These are phyloP conservation scores for Euclidium syriacum DNA, from an alignment of 345 rosid species.

Conservation along the genomic window DNA sequence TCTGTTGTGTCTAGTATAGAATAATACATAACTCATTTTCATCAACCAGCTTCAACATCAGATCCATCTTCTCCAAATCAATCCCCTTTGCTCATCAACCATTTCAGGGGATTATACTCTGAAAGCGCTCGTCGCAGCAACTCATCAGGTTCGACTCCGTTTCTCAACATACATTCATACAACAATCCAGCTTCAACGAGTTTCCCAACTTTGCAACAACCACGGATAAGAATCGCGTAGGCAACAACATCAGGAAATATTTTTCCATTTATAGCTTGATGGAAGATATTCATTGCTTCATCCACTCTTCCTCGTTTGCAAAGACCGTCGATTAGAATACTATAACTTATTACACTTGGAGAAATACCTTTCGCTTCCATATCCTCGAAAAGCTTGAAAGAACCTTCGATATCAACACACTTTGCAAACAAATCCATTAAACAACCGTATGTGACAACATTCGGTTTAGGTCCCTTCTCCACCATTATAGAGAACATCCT, in stretches of 20 bases:
- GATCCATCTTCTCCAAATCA: too few relatives aligned
- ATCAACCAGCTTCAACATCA: too few relatives aligned
- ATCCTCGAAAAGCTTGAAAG: constrained; percentile 40
- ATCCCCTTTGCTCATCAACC: constrained; percentile 14
- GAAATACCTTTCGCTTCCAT: constrained; percentile 42
- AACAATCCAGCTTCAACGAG: constrained; percentile 38
- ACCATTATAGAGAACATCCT: constrained; percentile 37
- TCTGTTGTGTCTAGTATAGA: too few relatives aligned
- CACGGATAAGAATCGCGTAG: constrained; percentile 41
- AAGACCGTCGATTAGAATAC: constrained; percentile 45
- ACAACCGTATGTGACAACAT: constrained; percentile 44
- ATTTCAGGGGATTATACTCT: constrained; percentile 27
- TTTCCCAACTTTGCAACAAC: constrained; percentile 45
- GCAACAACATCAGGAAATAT: constrained; percentile 49
- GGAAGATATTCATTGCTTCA: constrained; percentile 38
- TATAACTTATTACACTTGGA: constrained; percentile 46
- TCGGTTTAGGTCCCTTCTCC: constrained; percentile 37
- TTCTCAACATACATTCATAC: constrained; percentile 37
- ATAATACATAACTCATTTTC: too few relatives aligned
- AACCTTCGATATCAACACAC: constrained; percentile 32
- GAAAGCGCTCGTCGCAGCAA: constrained; percentile 31
- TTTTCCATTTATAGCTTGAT: constrained; percentile 28
- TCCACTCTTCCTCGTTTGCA: constrained; percentile 41
- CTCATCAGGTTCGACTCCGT: constrained; percentile 37
- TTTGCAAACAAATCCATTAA: constrained; percentile 44